Evolutionary conservation across 495 filamentous ascomycete genomes (phyloP), one percentile per base, ranked within the genome.

Genomic region (Tuber microsphaerosporum): DNA sequence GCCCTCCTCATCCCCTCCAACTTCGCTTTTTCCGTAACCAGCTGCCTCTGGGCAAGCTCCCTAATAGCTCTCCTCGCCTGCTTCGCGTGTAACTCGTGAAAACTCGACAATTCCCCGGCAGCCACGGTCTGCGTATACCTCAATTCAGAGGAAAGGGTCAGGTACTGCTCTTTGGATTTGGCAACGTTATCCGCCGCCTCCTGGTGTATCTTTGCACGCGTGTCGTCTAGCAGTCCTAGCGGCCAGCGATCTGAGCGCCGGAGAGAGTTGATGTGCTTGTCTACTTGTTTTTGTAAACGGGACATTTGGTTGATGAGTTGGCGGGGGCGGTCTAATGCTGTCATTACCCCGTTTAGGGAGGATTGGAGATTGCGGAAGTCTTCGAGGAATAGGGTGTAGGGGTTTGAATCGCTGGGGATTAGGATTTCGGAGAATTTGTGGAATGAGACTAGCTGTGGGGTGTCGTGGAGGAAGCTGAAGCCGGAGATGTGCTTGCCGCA

Each of bases 121-220:
- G 97, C 94, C 16, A 94, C 92, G 83, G 94, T 92, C 84, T 97
- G 94, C 71, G 94, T 97, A 82, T 96, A 97, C 46, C 92, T 85
- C 31, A 99, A 84, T 81, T 99, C 96, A 70, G 88, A 88, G 0
- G 90, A 90, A 26, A 97, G 82, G 39, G 86, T 86, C 46, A 89
- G 86, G 14, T 91, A 85, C 79, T 97, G 92, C 26, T 85, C 83
- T 76, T 91, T 87, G 20, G 86, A 87, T 39, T 89, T 88, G 69
- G 87, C 86, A 41, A 91, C 91, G 81, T 91, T 93, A 71, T 92
- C 89, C 80, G 91, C 90, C 44, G 91, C 90, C 65, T 92, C 89
- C 69, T 83, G 79, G 80, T 92, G 90, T 69, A 92, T 87, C 70
- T 92, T 90, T 76, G 91, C 89, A 31, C 94, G 88, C 10, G 95